Conservation (phyloP, 306 rosid species). For the Quercus glauca region DNA sequence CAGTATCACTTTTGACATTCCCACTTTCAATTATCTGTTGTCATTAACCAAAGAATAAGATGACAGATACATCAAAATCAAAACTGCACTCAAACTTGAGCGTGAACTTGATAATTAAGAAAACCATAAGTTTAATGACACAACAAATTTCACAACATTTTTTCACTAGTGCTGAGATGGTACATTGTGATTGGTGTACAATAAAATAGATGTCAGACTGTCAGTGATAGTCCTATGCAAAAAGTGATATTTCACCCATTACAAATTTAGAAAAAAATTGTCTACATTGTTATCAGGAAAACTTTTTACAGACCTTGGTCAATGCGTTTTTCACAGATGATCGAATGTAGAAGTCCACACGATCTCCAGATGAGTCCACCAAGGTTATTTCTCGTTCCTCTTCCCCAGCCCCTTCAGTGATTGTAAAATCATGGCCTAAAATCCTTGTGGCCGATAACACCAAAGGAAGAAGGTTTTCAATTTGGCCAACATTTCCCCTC, state of each 20-base stretch:
- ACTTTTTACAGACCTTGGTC: conserved; percentile 49
- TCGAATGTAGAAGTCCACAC: conserved; percentile 66
- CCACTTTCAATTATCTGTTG: conserved; percentile 50
- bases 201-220: too few relatives aligned
- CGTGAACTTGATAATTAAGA: background rate
- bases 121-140: too few relatives aligned
- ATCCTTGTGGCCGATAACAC: conserved; percentile 64
- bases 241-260: too few relatives aligned
- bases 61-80: background rate
- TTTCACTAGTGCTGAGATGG: too few relatives aligned
- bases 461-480: conserved; percentile 76
- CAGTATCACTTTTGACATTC: conserved; percentile 27
- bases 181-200: too few relatives aligned
- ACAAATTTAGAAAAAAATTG: too few relatives aligned
- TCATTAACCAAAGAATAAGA: background rate
- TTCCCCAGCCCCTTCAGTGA: conserved; percentile 48
- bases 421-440: conserved; percentile 65
- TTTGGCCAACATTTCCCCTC: conserved; percentile 60
- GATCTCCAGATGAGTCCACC: conserved; percentile 61
- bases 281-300: too few relatives aligned
- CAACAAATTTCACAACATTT: too few relatives aligned
- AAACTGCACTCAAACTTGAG: background rate
- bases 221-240: too few relatives aligned
- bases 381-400: conserved; percentile 46
- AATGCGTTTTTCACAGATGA: conserved; percentile 62